These are phyloP conservation scores for Calendula officinalis DNA, from an alignment of 129 eudicot genomes.

Conservation along the genomic window DNA sequence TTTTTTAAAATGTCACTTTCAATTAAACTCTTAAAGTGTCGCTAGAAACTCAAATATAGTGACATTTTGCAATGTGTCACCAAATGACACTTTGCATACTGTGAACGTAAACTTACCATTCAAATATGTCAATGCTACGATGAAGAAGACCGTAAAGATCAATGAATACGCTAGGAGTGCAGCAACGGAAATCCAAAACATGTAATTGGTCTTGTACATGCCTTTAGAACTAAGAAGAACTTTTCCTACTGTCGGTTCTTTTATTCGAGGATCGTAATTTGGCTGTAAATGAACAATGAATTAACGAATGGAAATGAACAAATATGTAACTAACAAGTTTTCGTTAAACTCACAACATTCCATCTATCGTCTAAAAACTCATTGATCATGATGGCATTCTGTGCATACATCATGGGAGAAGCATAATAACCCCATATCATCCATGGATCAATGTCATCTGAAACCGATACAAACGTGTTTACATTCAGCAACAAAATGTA, in stretches of 20 bases:
- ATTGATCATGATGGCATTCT: constrained; percentile 62
- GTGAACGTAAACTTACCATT: constrained; percentile 80
- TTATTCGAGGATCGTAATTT: constrained; percentile 48
- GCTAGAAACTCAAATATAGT: no score
- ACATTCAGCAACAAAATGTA: no score
- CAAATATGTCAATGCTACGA: constrained; percentile 58
- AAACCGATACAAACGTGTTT: no score
- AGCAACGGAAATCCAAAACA: constrained; percentile 66
- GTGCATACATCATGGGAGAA: constrained; percentile 90
- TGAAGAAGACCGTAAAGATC: constrained; percentile 65
- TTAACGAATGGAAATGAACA: background rate
- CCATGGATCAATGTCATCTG: constrained; percentile 77
- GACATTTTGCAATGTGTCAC: no score
- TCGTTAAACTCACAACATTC: constrained; percentile 49
- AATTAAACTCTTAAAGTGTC: no score
- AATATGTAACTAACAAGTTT: background rate
- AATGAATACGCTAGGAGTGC: constrained; percentile 67
- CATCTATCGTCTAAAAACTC: constrained; percentile 79
- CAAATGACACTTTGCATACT: no score
- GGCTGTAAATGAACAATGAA: constrained; percentile 38
- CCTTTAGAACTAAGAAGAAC: constrained; percentile 64
- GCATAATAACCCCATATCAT: constrained; percentile 73
- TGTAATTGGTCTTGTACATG: constrained; percentile 50
- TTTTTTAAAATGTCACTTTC: no score
- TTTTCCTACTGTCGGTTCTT: constrained; percentile 64